Conservation (phyloP, 2,329 filamentous ascomycete species). For the Pseudogymnoascus sp. region DNA sequence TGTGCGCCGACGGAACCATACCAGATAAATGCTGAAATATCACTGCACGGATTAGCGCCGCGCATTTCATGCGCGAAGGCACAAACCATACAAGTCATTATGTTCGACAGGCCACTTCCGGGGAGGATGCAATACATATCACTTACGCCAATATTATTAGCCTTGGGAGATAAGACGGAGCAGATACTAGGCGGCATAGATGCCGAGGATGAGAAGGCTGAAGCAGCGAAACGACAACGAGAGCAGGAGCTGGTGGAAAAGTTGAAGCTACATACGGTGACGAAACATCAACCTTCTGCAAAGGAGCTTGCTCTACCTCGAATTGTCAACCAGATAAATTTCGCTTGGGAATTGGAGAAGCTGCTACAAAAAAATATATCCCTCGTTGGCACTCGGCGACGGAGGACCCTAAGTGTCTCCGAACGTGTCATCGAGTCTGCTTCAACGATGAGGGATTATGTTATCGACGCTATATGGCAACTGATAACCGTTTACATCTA, state of each 20-base stretch:
- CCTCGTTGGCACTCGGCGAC: slow-evolving; percentile 71
- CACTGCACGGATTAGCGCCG: slow-evolving; percentile 45
- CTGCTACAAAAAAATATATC: slow-evolving; percentile 83
- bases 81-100: slow-evolving; percentile 73
- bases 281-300: slow-evolving; percentile 63
- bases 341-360: slow-evolving; percentile 80
- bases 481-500: slow-evolving; percentile 67
- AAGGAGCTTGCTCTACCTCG: slow-evolving; percentile 74
- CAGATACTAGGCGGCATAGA: slow-evolving; percentile 49
- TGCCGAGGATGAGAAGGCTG: slow-evolving; percentile 61
- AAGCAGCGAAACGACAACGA: slow-evolving; percentile 47
- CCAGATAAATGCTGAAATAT: slow-evolving; percentile 50
- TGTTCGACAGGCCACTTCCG: slow-evolving; percentile 80
- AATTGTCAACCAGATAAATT: slow-evolving; percentile 92
- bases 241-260: slow-evolving; percentile 70
- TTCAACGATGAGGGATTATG: slow-evolving; percentile 70
- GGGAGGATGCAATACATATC: slow-evolving; percentile 95
- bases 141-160: slow-evolving; percentile 76
- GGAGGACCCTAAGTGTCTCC: slow-evolving; percentile 81
- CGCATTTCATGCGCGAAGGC: slow-evolving; percentile 63
- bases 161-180: slow-evolving; percentile 62
- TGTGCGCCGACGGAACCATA: slow-evolving; percentile 53
- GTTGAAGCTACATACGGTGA: slow-evolving; percentile 77
- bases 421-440: slow-evolving; percentile 93
- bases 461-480: slow-evolving; percentile 60